These are phyloP conservation scores for Coemansia erecta DNA, from an alignment of 192 early-diverging fungal species.

Conservation along the genomic window DNA sequence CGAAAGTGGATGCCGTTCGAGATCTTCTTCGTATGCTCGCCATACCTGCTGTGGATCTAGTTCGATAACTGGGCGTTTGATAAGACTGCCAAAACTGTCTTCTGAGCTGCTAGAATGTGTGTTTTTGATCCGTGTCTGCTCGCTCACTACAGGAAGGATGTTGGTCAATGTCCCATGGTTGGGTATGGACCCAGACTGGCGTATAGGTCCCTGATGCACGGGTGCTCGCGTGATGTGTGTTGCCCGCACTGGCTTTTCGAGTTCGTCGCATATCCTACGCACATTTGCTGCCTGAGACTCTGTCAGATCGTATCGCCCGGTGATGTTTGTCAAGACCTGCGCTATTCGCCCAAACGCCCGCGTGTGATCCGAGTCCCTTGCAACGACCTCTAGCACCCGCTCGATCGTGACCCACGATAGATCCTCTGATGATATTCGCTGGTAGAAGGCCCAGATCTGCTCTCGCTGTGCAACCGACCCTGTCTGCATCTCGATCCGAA, in stretches of 20 bases:
- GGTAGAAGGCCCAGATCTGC: conserved; percentile 31
- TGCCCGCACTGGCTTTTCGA: conserved; percentile 3
- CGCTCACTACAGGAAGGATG: neutral
- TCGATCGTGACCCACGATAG: conserved; percentile 17
- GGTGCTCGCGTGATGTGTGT: neutral
- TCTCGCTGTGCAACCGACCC: conserved; percentile 25
- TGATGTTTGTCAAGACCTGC: conserved; percentile 8
- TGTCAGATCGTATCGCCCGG: conserved; percentile 10
- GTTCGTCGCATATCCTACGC: conserved; percentile 18
- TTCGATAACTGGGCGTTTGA: conserved; percentile 8
- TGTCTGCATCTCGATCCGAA: conserved; percentile 13
- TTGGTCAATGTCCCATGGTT: too few species aligned
- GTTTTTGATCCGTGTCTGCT: neutral
- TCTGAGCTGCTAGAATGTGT: too few species aligned
- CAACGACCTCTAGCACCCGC: conserved; percentile 28
- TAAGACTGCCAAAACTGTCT: conserved; percentile 9
- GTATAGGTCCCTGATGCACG: too few species aligned
- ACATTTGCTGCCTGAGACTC: conserved; percentile 17
- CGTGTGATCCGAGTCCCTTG: conserved; percentile 18
- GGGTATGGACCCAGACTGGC: too few species aligned
- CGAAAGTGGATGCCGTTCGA: too few species aligned
- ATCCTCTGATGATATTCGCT: conserved; percentile 4
- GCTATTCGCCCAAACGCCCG: conserved; percentile 26
- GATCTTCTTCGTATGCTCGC: conserved; percentile 15
- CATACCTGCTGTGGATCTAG: conserved; percentile 18